Evolutionary conservation across 2,329 filamentous ascomycete species (phyloP), one percentile per base, ranked within the genome.

Genomic region (Epichloe baconii): DNA sequence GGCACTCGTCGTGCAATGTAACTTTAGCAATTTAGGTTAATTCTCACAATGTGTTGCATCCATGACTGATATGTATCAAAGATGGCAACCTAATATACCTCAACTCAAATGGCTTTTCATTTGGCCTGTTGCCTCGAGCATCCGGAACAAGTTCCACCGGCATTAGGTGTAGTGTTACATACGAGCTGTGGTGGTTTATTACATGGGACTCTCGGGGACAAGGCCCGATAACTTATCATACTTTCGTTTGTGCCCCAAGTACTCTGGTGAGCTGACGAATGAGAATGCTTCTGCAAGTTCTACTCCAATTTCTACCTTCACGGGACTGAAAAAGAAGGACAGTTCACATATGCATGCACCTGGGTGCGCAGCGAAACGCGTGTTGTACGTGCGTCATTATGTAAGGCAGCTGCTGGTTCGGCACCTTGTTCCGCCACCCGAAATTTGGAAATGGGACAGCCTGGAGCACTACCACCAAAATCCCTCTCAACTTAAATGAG

Each of bases 341-440:
- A 21, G 14, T 21, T 45, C 14, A 14, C 6, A 12, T 10, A 17
- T 40, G 45, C 35, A 11, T 35, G 35, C 43, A 21, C 37, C 44
- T 35, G n/a, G 43, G 31, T 44, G 43, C 43, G 19, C 43, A 19
- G 44, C 26, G 23, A 31, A 34, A 45, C 11, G 43, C 43, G 43
- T 19, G 35, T 23, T 47, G 17, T 19, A 47, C 37, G 44, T 47
- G 44, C 48, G 42, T 52, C 47, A 52, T 54, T 52, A 54, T 50
- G 52, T 52, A 54, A 54, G 52, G 52, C 52, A 51, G 37, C 45
- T 10, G 21, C 44, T 41, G 48, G 34, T 31, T 44, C 51, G 48
- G 51, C 40, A 52, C 17, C 37, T 47, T 21, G 49, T 49, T 47
- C 47, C 50, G 50, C 47, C 47, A 47, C 49, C 44, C 40, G 43